Conservation (phyloP, 129 eudicot species). For the Apium graveolens region DNA sequence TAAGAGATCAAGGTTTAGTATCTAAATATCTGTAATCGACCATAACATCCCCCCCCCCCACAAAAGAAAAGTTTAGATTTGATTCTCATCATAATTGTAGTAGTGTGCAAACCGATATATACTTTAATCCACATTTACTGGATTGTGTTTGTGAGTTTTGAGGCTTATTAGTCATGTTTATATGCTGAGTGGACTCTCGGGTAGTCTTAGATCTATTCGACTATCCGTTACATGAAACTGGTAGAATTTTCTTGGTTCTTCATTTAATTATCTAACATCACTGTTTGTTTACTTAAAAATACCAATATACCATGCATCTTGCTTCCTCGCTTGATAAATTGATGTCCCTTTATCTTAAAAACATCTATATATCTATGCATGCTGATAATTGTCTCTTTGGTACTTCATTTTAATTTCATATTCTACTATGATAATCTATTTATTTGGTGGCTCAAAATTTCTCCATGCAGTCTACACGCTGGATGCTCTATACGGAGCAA, state of each 20-base stretch:
- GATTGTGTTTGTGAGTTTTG: neutral
- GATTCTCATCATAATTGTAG: too few relatives aligned
- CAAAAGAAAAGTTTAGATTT: too few relatives aligned
- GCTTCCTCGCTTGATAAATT: neutral
- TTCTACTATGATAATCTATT: constrained; percentile 9
- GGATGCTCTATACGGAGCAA: constrained; percentile 95
- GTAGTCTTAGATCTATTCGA: neutral
- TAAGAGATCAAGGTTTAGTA: neutral
- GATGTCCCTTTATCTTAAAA: neutral
- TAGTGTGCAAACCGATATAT: neutral
- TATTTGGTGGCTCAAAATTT: constrained; percentile 9
- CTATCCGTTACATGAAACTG: neutral
- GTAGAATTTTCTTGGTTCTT: neutral
- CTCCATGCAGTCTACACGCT: constrained; percentile 78
- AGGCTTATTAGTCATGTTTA: neutral
- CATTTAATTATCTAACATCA: neutral
- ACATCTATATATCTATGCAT: neutral
- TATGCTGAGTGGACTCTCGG: neutral
- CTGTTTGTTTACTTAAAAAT: neutral
- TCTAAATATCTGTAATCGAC: neutral
- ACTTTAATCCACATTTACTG: neutral
- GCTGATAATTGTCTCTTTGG: neutral
- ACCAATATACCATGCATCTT: neutral
- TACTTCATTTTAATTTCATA: neutral
- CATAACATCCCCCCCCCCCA: neutral